Conservation (phyloP, 2,329 filamentous ascomycete genomes). For the Ophiostoma piceae region DNA sequence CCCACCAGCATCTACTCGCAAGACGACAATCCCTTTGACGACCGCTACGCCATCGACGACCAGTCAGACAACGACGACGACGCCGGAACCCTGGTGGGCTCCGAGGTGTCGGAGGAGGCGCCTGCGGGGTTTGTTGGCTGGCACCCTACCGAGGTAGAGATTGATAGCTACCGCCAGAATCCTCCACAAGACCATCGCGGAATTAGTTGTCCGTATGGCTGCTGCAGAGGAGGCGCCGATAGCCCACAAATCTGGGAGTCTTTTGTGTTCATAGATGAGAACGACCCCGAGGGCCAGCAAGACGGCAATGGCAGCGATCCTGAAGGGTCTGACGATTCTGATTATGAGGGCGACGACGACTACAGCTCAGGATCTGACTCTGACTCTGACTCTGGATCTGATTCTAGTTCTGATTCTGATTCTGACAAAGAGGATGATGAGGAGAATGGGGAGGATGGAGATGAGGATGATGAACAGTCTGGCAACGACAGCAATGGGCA, state of each 20-base stretch:
- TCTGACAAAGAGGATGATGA: neutral
- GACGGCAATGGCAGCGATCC: neutral
- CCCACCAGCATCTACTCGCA: neutral
- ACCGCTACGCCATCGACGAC: neutral
- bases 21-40: neutral
- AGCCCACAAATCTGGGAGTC: neutral
- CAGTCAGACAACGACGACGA: neutral
- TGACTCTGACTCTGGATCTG: neutral
- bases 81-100: no score
- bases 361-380: neutral
- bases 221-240: no score
- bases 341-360: neutral
- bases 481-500: no score
- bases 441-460: neutral
- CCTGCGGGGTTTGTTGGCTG: neutral
- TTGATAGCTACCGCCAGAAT: neutral
- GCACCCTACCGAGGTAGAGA: neutral
- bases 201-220: no score
- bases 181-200: no score
- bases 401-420: neutral
- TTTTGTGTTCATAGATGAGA: neutral
- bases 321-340: neutral
- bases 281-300: neutral
- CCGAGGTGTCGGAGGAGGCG: neutral
- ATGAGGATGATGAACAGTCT: neutral